Conservation (phyloP, 257 asterid genomes). For the Scutellaria baicalensis region DNA sequence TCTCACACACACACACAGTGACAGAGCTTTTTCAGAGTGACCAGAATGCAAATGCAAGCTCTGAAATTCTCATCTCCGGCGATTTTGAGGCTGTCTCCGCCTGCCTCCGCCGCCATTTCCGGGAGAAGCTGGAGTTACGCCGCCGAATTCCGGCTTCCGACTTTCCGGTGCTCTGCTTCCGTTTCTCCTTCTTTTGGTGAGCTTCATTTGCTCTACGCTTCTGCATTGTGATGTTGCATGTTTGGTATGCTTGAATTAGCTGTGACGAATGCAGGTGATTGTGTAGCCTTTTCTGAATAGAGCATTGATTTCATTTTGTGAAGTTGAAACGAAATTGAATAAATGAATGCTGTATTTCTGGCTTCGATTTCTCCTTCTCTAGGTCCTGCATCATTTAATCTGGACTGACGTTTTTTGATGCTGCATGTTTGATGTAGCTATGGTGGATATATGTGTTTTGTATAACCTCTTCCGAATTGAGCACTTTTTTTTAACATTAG, state of each 20-base stretch:
- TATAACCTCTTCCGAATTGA: not conserved
- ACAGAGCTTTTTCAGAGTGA: not conserved
- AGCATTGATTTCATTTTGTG: not conserved
- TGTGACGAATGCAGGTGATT: not conserved
- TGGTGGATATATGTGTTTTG: not conserved
- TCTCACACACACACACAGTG: not conserved
- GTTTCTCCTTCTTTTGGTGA: slow-evolving; percentile 37
- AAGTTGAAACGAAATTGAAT: not conserved
- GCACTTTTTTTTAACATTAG: not conserved
- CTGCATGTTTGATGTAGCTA: not conserved
- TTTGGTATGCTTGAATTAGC: not conserved
- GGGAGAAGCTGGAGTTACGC: slow-evolving; percentile 18
- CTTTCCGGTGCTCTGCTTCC: slow-evolving; percentile 34
- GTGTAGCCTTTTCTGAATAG: not conserved
- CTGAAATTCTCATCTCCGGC: slow-evolving; percentile 17
- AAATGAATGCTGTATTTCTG: not conserved
- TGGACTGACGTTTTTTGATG: not conserved
- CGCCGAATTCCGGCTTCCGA: slow-evolving; percentile 16
- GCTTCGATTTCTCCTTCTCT: not conserved
- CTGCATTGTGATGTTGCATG: not conserved
- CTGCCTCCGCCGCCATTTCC: slow-evolving; percentile 12
- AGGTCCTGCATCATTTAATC: not conserved
- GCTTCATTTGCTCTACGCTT: not conserved
- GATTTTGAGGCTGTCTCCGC: slow-evolving; percentile 16
- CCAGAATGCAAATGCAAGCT: slow-evolving; percentile 38